Evolutionary conservation across 345 rosid genomes (phyloP).

Genomic region (Rhodamnia rubescens): DNA sequence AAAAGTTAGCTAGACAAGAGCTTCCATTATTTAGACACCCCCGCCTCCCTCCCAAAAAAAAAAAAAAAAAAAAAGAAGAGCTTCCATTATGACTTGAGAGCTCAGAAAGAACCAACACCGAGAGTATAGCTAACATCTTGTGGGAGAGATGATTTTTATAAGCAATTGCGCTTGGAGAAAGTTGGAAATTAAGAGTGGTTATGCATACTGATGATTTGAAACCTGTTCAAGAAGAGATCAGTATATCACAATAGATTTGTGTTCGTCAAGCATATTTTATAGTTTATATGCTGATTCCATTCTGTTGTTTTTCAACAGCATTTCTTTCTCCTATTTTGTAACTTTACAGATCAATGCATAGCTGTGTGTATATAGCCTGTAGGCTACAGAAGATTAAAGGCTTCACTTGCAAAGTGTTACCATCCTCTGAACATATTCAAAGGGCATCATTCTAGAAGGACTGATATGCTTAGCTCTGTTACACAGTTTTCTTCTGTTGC

Average conservation of each 20-base stretch:
- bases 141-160: not conserved
- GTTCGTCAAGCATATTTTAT: not conserved
- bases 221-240: not conserved
- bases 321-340: not conserved
- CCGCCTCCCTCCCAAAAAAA: too few species aligned
- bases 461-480: not conserved
- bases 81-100: not conserved
- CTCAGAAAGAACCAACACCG: not conserved
- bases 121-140: not conserved
- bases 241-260: not conserved
- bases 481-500: not conserved
- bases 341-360: not conserved
- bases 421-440: not conserved
- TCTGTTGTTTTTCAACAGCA: not conserved
- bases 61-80: not conserved
- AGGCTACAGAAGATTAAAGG: not conserved
- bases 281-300: not conserved
- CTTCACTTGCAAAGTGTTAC: not conserved
- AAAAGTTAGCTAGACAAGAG: conserved; percentile 4
- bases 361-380: not conserved
- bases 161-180: not conserved
- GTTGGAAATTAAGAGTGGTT: not conserved
- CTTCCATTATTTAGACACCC: not conserved
- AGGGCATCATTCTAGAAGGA: not conserved
- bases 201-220: not conserved